These are phyloP conservation scores for Thalassia testudinum DNA, from an alignment of 116 monocot genomes.

Conservation along the genomic window DNA sequence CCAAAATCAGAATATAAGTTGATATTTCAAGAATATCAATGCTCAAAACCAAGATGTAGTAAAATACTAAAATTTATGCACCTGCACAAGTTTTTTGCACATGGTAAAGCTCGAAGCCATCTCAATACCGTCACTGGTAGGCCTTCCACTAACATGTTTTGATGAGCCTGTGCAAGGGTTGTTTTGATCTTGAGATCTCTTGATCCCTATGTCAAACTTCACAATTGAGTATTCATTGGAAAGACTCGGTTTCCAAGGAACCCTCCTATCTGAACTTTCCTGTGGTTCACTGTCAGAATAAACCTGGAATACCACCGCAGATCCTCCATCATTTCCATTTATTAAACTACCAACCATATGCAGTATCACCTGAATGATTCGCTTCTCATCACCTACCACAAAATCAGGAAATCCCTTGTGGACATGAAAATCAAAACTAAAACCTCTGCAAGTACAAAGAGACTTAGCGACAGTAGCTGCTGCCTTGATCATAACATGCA, in stretches of 20 bases:
- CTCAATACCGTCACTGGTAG: constrained; percentile 17
- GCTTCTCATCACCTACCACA: constrained; percentile 44
- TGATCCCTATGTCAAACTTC: constrained; percentile 30
- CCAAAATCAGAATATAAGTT: too few relatives aligned
- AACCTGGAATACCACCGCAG: constrained; percentile 15
- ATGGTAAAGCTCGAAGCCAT: constrained; percentile 37
- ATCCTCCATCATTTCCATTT: constrained; percentile 13
- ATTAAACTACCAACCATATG: constrained; percentile 36
- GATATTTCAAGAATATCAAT: too few relatives aligned
- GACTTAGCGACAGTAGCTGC: constrained; percentile 26
- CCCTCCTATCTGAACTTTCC: constrained; percentile 12
- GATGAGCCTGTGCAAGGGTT: neutral
- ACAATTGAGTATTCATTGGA: constrained; percentile 22
- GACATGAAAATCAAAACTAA: constrained; percentile 24
- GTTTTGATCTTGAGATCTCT: constrained; percentile 1
- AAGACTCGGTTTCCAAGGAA: constrained; percentile 19
- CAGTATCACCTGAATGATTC: constrained; percentile 42
- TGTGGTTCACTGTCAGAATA: constrained; percentile 3
- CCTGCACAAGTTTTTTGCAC: constrained; percentile 64
- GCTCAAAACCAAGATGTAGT: neutral
- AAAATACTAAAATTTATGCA: neutral
- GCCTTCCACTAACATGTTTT: neutral
- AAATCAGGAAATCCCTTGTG: constrained; percentile 18
- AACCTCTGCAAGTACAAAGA: constrained; percentile 29
- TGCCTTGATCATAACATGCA: constrained; percentile 32